These are phyloP conservation scores for Nicotiana paniculata DNA, from an alignment of 257 asterid species.

Conservation along the genomic window DNA sequence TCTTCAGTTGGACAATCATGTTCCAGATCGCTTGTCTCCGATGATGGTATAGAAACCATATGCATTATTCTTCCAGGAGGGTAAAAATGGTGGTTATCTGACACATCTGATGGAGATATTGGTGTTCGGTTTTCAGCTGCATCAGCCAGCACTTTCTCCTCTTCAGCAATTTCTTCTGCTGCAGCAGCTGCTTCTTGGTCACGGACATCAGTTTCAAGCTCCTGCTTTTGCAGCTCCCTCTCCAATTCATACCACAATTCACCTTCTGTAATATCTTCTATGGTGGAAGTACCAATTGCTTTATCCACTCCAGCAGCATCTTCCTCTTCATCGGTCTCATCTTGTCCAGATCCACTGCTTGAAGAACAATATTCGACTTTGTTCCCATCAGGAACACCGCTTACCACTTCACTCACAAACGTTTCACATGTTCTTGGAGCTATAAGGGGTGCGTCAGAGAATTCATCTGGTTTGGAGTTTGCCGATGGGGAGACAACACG, in stretches of 20 bases:
- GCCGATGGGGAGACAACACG: conserved; percentile 43
- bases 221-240: conserved; percentile 64
- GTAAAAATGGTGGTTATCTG: conserved; percentile 56
- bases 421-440: conserved; percentile 42
- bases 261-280: conserved; percentile 65
- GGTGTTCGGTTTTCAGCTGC: conserved; percentile 61
- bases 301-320: conserved; percentile 35
- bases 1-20: conserved; percentile 27
- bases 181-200: conserved; percentile 61
- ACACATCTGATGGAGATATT: conserved; percentile 55
- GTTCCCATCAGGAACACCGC: conserved; percentile 24
- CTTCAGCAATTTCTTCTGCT: conserved; percentile 66
- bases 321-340: conserved; percentile 72
- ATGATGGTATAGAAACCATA: conserved; percentile 43
- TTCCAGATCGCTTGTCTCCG: conserved; percentile 30
- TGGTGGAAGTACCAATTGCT: conserved; percentile 29
- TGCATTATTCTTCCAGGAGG: conserved; percentile 91
- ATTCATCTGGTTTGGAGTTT: conserved; percentile 36
- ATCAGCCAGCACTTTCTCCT: conserved; percentile 51
- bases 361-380: conserved; percentile 42
- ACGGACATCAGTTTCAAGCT: conserved; percentile 35
- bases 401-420: conserved; percentile 28
- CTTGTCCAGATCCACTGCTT: conserved; percentile 35
- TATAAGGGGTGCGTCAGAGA: conserved; percentile 40
- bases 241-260: conserved; percentile 81